phyloP scores from a whole-genome alignment of 371 early-diverging fungal genomes.

The Circinella minor region DNA sequence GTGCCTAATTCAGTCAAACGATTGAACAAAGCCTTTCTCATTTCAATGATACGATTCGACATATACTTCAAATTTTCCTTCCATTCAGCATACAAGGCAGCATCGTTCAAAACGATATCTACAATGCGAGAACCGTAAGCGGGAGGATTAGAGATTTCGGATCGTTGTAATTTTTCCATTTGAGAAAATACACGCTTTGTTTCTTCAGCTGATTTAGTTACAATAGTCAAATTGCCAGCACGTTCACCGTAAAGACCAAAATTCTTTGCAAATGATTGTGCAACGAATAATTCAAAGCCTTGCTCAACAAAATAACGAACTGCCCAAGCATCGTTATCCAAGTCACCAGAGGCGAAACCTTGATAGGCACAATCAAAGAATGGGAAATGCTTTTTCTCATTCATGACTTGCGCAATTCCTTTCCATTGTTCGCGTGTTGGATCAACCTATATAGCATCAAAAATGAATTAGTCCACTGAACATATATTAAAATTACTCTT shows the following conservation, averaged over 20 bases:
- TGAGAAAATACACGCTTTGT: slow-evolving; percentile 72
- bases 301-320: slow-evolving; percentile 88
- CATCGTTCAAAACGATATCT: slow-evolving; percentile 75
- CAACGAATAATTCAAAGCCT: slow-evolving; percentile 88
- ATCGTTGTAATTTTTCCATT: slow-evolving; percentile 80
- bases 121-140: slow-evolving; percentile 91
- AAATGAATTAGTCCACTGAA: too few relatives aligned
- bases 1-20: slow-evolving; percentile 71
- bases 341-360: slow-evolving; percentile 93
- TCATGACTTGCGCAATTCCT: slow-evolving; percentile 81
- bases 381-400: slow-evolving; percentile 76
- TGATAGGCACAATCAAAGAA: slow-evolving; percentile 98
- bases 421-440: slow-evolving; percentile 91
- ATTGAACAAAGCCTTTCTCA: slow-evolving; percentile 76
- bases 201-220: slow-evolving; percentile 53
- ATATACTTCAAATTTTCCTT: slow-evolving; percentile 75
- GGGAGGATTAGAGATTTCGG: slow-evolving; percentile 89
- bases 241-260: slow-evolving; percentile 96
- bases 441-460: slow-evolving; percentile 54
- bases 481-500: too few relatives aligned
- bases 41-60: slow-evolving; percentile 87
- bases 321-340: slow-evolving; percentile 89
- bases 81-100: slow-evolving; percentile 84
- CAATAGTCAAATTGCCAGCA: slow-evolving; percentile 84
- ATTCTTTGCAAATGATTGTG: slow-evolving; percentile 95